These are phyloP conservation scores for Emmonsiellopsis sp. DNA, from an alignment of 2,329 filamentous ascomycete genomes.

Conservation along the genomic window DNA sequence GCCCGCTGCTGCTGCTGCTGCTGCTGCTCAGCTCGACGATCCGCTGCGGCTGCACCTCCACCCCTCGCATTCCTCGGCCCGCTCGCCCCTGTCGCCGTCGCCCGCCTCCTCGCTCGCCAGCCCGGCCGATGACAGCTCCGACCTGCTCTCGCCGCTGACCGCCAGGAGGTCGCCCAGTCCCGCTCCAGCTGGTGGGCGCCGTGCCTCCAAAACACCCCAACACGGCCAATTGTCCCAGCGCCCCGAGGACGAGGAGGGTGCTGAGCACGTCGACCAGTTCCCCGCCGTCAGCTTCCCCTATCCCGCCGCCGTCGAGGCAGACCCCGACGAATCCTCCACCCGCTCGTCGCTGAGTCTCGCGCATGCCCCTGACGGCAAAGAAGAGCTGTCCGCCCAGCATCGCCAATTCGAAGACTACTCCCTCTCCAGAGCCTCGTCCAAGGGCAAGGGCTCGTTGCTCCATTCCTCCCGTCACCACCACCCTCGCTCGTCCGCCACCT, in stretches of 20 bases:
- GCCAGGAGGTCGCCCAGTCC: background rate
- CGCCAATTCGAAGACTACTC: conserved; percentile 1
- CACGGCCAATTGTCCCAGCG: background rate
- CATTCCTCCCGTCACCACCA: conserved; percentile 12
- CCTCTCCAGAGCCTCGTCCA: conserved; percentile 14
- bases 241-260: background rate
- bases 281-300: background rate
- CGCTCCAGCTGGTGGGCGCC: background rate
- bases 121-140: conserved; percentile 10
- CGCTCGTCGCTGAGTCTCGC: conserved; percentile 10
- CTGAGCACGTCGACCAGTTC: conserved; percentile 1
- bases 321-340: conserved; percentile 2
- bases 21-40: background rate
- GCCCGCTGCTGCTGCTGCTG: background rate
- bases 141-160: background rate
- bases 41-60: conserved; percentile 14
- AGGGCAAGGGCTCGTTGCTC: background rate
- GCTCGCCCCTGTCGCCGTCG: conserved; percentile 7
- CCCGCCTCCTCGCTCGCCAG: conserved; percentile 14
- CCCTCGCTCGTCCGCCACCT: conserved; percentile 5
- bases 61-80: conserved; percentile 11
- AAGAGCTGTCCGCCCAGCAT: background rate
- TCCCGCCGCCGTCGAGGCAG: background rate
- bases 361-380: conserved; percentile 7
- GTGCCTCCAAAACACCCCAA: background rate